A percentile compares a stretch with the other conserved stretches of the same genome.
Conservation (phyloP, 192 early-diverging fungal genomes). For the Backusella westeae region DNA sequence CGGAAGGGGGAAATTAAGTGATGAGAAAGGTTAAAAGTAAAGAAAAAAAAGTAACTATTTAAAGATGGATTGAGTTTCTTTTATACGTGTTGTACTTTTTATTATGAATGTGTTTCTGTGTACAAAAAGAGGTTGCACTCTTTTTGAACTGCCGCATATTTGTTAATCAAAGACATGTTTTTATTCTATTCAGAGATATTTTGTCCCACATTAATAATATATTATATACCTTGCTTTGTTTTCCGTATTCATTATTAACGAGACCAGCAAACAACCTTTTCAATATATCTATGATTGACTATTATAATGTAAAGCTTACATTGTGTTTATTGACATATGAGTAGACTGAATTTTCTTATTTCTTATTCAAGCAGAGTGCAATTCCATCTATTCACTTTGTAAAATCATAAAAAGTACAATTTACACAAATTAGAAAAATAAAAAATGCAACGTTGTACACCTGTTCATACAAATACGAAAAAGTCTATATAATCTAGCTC, state of each 20-base stretch:
- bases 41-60: background rate
- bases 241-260: background rate
- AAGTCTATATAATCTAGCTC: background rate
- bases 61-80: background rate
- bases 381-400: background rate
- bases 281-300: background rate
- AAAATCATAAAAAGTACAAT: background rate
- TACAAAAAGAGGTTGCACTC: background rate
- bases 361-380: too few relatives aligned
- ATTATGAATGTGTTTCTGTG: background rate
- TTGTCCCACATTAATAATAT: conserved; percentile 12
- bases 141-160: background rate
- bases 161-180: background rate
- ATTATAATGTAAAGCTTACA: background rate
- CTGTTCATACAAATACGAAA: background rate
- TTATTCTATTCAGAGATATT: background rate
- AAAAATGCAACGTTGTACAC: conserved; percentile 2
- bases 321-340: background rate
- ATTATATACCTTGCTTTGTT: background rate
- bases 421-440: background rate
- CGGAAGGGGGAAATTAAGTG: background rate
- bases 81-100: conserved; percentile 2
- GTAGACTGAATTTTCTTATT: background rate
- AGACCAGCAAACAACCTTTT: background rate
- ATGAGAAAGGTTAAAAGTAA: background rate